Evolutionary conservation across 2,329 filamentous ascomycete species (phyloP).

Genomic region (Thielaviopsis musarum): DNA sequence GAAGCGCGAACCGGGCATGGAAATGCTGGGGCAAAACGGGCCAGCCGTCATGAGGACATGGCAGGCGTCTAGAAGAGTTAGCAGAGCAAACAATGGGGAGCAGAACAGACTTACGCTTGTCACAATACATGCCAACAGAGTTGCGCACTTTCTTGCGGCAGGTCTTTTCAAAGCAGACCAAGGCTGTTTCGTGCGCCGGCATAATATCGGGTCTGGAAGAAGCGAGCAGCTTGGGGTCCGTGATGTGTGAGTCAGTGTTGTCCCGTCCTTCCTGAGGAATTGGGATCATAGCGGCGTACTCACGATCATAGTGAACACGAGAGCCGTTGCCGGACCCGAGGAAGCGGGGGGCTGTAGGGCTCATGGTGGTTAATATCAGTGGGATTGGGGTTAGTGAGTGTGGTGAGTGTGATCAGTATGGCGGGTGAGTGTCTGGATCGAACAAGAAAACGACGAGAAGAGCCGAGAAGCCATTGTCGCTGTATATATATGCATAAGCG

Average conservation of each 20-base stretch:
- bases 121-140: not conserved
- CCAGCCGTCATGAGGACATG: not conserved
- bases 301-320: not conserved
- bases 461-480: not conserved
- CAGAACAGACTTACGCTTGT: not conserved
- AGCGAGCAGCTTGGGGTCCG: not conserved
- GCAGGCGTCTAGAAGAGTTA: not conserved
- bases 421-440: not conserved
- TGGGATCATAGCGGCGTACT: not conserved
- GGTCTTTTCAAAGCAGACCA: not conserved
- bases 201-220: not conserved
- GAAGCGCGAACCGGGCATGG: not conserved
- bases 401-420: not conserved
- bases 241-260: not conserved
- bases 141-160: not conserved
- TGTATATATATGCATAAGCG: not conserved
- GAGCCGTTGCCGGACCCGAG: not conserved
- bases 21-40: not conserved
- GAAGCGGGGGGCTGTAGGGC: not conserved
- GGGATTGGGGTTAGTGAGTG: not conserved
- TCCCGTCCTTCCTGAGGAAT: not conserved
- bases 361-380: not conserved
- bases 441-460: not conserved
- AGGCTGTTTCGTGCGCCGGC: not conserved
- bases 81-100: not conserved